Conservation (phyloP, 73 alveolate genomes). For the Paramecium sexaurelia region DNA sequence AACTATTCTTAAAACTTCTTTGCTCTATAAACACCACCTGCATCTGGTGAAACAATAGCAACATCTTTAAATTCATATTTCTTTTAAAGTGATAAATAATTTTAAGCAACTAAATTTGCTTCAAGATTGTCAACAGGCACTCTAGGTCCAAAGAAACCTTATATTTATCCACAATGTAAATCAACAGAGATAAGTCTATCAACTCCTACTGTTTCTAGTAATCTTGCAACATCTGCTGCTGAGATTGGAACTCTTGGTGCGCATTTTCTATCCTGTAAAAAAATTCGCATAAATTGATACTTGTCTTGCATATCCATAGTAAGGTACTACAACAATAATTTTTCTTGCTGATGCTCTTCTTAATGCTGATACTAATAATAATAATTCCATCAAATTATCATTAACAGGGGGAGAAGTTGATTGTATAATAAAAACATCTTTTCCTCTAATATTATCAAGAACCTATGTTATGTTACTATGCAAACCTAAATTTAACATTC, state of each 20-base stretch:
- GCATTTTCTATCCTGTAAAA: constrained; percentile 85
- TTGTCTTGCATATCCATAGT: constrained; percentile 97
- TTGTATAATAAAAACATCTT: constrained; percentile 85
- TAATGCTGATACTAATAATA: constrained; percentile 86
- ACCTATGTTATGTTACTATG: constrained; percentile 66
- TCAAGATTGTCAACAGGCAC: constrained; percentile 89
- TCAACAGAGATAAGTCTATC: constrained; percentile 91
- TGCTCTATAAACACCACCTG: constrained; percentile 94
- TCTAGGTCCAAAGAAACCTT: constrained; percentile 92
- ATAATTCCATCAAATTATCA: constrained; percentile 93
- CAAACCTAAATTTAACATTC: constrained; percentile 72
- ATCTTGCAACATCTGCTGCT: constrained; percentile 96
- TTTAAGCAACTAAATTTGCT: constrained; percentile 84
- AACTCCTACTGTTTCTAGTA: constrained; percentile 89
- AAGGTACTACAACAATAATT: constrained; percentile 92
- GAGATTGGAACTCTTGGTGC: constrained; percentile 88
- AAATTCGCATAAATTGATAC: not conserved
- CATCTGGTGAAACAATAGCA: constrained; percentile 94
- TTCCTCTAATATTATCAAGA: constrained; percentile 88
- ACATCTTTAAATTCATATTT: constrained; percentile 73
- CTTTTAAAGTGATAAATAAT: constrained; percentile 73
- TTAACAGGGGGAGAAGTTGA: constrained; percentile 97
- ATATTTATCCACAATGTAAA: constrained; percentile 90
- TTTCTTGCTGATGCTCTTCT: constrained; percentile 95
- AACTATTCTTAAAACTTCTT: constrained; percentile 79